Evolutionary conservation across 805 yeast genomes (phyloP), one percentile per base, ranked within the genome.

Genomic region (Cyberlindnera maritima): DNA sequence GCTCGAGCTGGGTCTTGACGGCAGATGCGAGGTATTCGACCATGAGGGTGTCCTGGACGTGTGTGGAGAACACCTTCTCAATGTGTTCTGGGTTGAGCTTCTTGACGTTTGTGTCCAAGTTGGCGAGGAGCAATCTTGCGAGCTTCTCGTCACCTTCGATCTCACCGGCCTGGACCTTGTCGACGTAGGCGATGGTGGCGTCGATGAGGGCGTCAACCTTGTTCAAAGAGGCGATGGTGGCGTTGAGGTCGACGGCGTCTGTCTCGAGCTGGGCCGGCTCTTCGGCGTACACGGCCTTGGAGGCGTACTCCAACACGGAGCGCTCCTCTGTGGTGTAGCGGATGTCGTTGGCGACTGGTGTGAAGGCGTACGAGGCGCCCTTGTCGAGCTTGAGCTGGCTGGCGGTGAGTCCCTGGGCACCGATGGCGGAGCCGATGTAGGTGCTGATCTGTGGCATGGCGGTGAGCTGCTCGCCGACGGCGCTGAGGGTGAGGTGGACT

Each of bases 1-100:
- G 74, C 64, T 85, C 91, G 54, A 88, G 76, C 70, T 89, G 96
- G 53, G 89, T 85, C 70, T 85, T 87, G 58, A 89, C 81, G 46
- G 94, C 86, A 56, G 84, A 81, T 47, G 96, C 84, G 67, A 89
- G 75, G 63, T 84, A 86, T 63, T 87, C 92, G 53, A 89, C 77
- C 81, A 88, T 79, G 51, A 86, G 74, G 36, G 88, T 81, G 59
- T 89, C 96, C 65, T 87, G 89, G 62, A 83, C 73, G 64, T 87
- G 90, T 32, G 78, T 74, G 62, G 79, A 80, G 74, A 88, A 81
- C 52, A 81, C 75, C 53, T 73, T 67, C 61, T 78, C 80, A 58
- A 85, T 72, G 42, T 74, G 74, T 38, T 76, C 79, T 52, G 56
- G 54, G 46, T 63, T 59, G 51, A 73, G 63, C 47, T 80, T 73